Conservation (phyloP, 148 eudicot genomes). For the Drosera capensis region DNA sequence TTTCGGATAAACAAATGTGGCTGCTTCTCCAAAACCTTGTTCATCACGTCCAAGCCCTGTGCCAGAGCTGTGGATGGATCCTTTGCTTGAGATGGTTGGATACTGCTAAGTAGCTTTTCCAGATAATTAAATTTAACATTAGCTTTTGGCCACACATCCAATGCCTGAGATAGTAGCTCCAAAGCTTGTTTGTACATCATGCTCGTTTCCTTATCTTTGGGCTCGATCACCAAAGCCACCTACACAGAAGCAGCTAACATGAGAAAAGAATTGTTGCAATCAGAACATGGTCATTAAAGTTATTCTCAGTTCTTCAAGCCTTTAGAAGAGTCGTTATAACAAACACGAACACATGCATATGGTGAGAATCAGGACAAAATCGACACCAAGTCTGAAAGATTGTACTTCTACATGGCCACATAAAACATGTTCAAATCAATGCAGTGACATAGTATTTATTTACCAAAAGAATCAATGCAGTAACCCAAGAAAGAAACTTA, state of each 20-base stretch:
- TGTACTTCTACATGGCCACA: too few species aligned
- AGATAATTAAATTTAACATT: conserved; percentile 96
- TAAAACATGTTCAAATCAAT: too few species aligned
- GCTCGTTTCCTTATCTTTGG: conserved; percentile 95
- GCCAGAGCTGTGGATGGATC: conserved; percentile 98
- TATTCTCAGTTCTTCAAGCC: too few species aligned
- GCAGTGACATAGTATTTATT: too few species aligned
- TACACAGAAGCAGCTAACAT: conserved; percentile 8
- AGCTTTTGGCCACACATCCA: conserved; percentile 99
- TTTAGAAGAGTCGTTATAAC: too few species aligned
- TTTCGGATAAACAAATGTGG: conserved; percentile 89
- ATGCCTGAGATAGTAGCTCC: conserved; percentile 83
- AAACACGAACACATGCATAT: too few species aligned
- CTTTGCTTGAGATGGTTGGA: conserved; percentile 86
- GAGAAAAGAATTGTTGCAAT: neutral
- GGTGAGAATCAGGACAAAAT: too few species aligned
- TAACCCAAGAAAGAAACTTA: neutral
- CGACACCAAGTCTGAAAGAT: too few species aligned
- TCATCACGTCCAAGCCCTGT: conserved; percentile 95
- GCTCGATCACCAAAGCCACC: conserved; percentile 98
- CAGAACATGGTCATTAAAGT: too few species aligned
- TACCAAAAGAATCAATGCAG: neutral
- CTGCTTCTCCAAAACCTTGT: conserved; percentile 94
- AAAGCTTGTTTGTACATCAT: conserved; percentile 92
- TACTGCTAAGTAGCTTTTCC: conserved; percentile 88